phyloP scores from a whole-genome alignment of 78 protist species.

The Chrysochromulina parva region DNA sequence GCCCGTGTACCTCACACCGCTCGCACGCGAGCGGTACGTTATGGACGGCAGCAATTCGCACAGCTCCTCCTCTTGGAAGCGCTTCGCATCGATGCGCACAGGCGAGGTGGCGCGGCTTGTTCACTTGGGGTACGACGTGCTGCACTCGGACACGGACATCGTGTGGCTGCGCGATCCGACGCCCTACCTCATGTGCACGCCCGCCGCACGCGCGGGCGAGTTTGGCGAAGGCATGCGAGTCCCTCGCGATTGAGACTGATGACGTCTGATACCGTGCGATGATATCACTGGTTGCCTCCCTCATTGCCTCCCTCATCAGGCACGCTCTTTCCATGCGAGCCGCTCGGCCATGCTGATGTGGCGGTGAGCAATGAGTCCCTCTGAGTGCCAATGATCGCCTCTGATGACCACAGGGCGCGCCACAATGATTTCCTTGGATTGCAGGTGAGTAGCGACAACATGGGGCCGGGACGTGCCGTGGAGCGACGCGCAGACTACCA shows the following conservation, averaged over 20 bases:
- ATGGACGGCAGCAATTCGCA: background rate
- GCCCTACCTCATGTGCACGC: background rate
- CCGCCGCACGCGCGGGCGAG: background rate
- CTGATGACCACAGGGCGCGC: too few relatives aligned
- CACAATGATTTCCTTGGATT: too few relatives aligned
- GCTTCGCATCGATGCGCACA: constrained; percentile 3
- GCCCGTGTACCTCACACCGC: background rate
- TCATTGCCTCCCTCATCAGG: too few relatives aligned
- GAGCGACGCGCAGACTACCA: background rate
- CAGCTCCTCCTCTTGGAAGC: background rate
- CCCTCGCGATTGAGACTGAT: too few relatives aligned
- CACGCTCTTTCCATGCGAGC: background rate
- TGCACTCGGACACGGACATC: constrained; percentile 4
- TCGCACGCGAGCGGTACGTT: background rate
- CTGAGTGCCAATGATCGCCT: too few relatives aligned
- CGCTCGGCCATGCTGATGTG: background rate
- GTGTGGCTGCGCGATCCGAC: background rate
- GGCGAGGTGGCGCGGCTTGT: background rate
- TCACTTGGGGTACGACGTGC: background rate
- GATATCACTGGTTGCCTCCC: too few relatives aligned
- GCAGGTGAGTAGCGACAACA: background rate
- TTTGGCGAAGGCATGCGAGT: too few relatives aligned
- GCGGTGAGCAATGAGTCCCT: background rate
- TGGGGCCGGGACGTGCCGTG: background rate
- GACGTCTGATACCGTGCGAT: too few relatives aligned